Base-by-base conservation (phyloP, 2,329 filamentous ascomycete genomes). In the Tolypocladium pustulatum region DNA sequence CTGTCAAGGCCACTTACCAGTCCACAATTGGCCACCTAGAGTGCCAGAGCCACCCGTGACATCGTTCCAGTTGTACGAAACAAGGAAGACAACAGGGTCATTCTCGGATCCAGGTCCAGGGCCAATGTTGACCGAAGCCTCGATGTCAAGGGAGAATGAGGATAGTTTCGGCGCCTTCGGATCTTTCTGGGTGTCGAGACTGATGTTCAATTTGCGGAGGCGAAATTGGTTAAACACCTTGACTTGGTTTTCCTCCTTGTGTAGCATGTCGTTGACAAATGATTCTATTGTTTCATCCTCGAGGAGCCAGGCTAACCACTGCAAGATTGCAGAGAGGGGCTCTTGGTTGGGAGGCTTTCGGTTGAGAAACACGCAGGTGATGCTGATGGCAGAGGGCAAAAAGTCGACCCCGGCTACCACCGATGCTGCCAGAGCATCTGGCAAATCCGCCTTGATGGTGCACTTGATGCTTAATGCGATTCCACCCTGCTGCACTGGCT, bases 391-490 rank as follows among this genome's bases (percentile, higher is more conserved):
- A 9, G 46, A 27, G 25, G 54, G 30, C 12, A 20, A 27, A 27
- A 59, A 56, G 8, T 57, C 55, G 41, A 61, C 13, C 27, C 54
- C 55, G 15, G 59, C 59, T 2, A 41, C n/a, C 57, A 61, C 53
- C 3, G 34, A 52, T 15, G 59, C 59, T 2, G 40, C 13, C 20
- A 25, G 27, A 4, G 27, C 38, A 40, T 25, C 36, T 27, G 10
- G 1, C 2, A 7, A 30, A 15, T 52, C 22, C 1, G 43, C 57
- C 36, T 58, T 30, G 20, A 54, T 49, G n/a, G 59, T 57, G 32
- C 59, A 60, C 22, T 56, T 9, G 22, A 58, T 37, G 40, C 36
- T 40, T 5, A 60, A 56, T 15, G 30, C 30, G 13, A 61, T 20
- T 6, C 25, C 40, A 20, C 58, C 60, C n/a, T 58, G 49, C 12